phyloP scores from a whole-genome alignment of 352 stramenopile species.

The Phytophthora capsici region DNA sequence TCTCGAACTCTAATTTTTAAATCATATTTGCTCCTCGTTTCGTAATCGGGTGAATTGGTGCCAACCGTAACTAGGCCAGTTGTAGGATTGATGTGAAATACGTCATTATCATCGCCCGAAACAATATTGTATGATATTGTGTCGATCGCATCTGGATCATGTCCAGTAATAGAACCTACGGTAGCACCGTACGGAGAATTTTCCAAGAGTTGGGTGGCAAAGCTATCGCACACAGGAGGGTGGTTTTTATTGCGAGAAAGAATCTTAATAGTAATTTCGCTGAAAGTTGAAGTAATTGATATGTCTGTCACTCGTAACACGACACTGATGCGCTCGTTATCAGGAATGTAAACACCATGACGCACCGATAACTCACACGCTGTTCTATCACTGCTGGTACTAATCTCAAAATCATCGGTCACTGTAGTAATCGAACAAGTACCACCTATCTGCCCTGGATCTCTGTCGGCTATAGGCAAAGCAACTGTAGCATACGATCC shows the following conservation, averaged over 20 bases:
- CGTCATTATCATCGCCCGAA: constrained; percentile 42
- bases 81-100: constrained; percentile 56
- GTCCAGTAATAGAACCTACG: constrained; percentile 40
- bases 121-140: constrained; percentile 48
- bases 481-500: constrained; percentile 51
- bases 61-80: constrained; percentile 49
- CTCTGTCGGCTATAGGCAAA: constrained; percentile 49
- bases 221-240: constrained; percentile 42
- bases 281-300: constrained; percentile 43
- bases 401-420: constrained; percentile 39
- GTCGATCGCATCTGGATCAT: constrained; percentile 44
- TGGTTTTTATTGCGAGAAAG: constrained; percentile 59
- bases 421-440: constrained; percentile 46
- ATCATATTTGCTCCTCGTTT: constrained; percentile 41
- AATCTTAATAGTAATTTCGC: constrained; percentile 47
- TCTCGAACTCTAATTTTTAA: constrained; percentile 55
- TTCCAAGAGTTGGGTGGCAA: constrained; percentile 45
- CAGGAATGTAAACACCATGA: constrained; percentile 15
- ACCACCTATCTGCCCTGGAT: constrained; percentile 52
- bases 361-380: constrained; percentile 32
- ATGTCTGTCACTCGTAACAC: constrained; percentile 47
- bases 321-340: constrained; percentile 19
- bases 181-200: constrained; percentile 40
- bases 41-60: constrained; percentile 53
- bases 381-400: constrained; percentile 21